Evolutionary conservation across 768 basidiomycete genomes (phyloP), one percentile per base, ranked within the genome.

Genomic region (Cytidiella melzeri): DNA sequence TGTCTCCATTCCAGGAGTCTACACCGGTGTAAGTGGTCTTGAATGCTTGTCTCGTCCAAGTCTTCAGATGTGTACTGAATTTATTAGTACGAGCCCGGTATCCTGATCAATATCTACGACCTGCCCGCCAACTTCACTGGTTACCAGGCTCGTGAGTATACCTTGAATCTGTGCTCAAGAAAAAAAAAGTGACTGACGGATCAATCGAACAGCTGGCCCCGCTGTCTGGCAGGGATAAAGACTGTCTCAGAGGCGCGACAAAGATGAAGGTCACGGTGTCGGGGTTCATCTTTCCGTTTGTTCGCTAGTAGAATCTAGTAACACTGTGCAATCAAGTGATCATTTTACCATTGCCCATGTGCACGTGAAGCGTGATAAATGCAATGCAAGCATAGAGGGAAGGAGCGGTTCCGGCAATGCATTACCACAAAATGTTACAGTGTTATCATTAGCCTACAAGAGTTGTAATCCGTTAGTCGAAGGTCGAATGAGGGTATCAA

Each of bases 1-100:
- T 42, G 64, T 67, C 41, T 52, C 61, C 15, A 63, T 65, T 41
- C 66, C 67, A 11, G 67, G 65, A 30, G 66, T 64, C 18, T 69
- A 69, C 56, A 64, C 62, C 12, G 65, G 64, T 36, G 59, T 58
- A 50, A 15, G 59, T 55, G 1, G 12, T 28, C 38, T 34, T 18
- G 19, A n/a, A n/a, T n/a, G 30, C 11, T 13, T 39, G 5, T 30
- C 20, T 43, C 23, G 6, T 20, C 20, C 28, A 56, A 43, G 39
- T 46, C 27, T 6, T 20, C 13, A 19, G 13, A 19, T 15, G 6
- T n/a, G 21, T 36, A n/a, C 23, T 42, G 46, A 28, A 19, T 18
- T 34, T 41, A 25, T 3, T 34, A 50, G 55, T 54, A 63, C 53
- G 64, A 64, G 52, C 63, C 63, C 51, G 61, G 63, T 38, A 64